Evolutionary conservation across 2,329 filamentous ascomycete genomes (phyloP).

Genomic region (Penicillium palitans): DNA sequence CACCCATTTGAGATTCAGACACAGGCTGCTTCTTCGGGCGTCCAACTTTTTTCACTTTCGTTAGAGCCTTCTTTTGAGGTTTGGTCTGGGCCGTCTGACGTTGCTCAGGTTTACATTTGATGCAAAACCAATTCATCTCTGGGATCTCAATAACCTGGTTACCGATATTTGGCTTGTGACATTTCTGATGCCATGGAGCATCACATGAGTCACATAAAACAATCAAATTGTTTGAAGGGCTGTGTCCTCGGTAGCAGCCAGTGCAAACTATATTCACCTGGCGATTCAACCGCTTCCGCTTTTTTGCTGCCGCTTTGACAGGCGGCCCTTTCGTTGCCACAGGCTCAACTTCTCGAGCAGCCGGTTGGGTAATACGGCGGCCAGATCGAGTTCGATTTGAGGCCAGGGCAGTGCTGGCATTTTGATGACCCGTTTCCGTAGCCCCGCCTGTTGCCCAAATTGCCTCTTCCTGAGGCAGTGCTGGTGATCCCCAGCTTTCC

Average conservation of each 20-base stretch:
- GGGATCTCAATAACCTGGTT: conserved; percentile 66
- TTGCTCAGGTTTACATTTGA: conserved; percentile 57
- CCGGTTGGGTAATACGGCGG: conserved; percentile 3
- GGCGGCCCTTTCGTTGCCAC: background rate
- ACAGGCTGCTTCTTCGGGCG: background rate
- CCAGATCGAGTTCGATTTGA: conserved; percentile 11
- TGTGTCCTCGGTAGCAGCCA: conserved; percentile 70
- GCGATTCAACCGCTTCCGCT: conserved; percentile 56
- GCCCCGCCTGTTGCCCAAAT: background rate
- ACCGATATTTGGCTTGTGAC: conserved; percentile 74
- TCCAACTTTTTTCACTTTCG: background rate
- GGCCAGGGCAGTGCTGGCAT: background rate
- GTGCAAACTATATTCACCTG: conserved; percentile 61
- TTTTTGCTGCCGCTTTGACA: conserved; percentile 43
- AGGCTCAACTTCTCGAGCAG: background rate
- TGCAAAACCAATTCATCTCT: conserved; percentile 71
- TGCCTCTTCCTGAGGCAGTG: background rate
- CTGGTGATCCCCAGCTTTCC: background rate
- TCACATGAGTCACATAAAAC: conserved; percentile 85
- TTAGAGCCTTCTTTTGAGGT: conserved; percentile 12
- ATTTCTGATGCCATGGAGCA: conserved; percentile 76
- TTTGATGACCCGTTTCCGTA: background rate
- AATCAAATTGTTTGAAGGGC: conserved; percentile 73
- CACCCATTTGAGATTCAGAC: conserved; percentile 24
- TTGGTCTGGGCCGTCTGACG: conserved; percentile 41